These are phyloP conservation scores for Huiozyma sinensis DNA, from an alignment of 805 yeast species.

Conservation along the genomic window DNA sequence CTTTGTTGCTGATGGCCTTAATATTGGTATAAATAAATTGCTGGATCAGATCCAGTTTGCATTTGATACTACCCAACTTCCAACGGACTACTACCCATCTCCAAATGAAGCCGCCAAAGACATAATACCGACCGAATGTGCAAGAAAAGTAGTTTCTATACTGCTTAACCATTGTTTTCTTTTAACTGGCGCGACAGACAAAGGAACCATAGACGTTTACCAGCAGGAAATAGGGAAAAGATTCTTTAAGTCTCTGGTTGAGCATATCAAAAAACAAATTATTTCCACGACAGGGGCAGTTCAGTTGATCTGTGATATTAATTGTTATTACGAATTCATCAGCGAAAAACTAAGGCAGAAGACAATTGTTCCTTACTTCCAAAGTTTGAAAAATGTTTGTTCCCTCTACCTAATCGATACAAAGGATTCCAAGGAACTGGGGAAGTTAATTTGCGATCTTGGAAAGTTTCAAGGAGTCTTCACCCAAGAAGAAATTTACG, in stretches of 20 bases:
- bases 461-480: slow-evolving; percentile 82
- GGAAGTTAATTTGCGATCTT: slow-evolving; percentile 71
- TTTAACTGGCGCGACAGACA: slow-evolving; percentile 74
- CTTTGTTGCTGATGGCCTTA: slow-evolving; percentile 85
- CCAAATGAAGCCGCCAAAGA: slow-evolving; percentile 10
- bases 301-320: slow-evolving; percentile 70
- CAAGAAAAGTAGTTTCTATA: slow-evolving; percentile 48
- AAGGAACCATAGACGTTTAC: slow-evolving; percentile 79
- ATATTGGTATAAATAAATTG: slow-evolving; percentile 82
- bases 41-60: slow-evolving; percentile 68
- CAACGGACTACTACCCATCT: slow-evolving; percentile 52
- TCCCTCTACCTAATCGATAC: slow-evolving; percentile 63
- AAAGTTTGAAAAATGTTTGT: slow-evolving; percentile 74
- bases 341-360: slow-evolving; percentile 47
- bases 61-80: slow-evolving; percentile 43
- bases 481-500: slow-evolving; percentile 88
- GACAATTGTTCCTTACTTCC: slow-evolving; percentile 63
- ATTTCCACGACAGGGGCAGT: slow-evolving; percentile 79
- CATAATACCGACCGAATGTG: slow-evolving; percentile 52
- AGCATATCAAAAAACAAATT: slow-evolving; percentile 60
- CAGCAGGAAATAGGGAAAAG: slow-evolving; percentile 90
- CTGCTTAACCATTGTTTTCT: slow-evolving; percentile 62
- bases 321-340: slow-evolving; percentile 66
- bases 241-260: slow-evolving; percentile 65
- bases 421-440: slow-evolving; percentile 69